Evolutionary conservation across 2,329 filamentous ascomycete genomes (phyloP), one percentile per base, ranked within the genome.

Genomic region (Talaromyces sp.): DNA sequence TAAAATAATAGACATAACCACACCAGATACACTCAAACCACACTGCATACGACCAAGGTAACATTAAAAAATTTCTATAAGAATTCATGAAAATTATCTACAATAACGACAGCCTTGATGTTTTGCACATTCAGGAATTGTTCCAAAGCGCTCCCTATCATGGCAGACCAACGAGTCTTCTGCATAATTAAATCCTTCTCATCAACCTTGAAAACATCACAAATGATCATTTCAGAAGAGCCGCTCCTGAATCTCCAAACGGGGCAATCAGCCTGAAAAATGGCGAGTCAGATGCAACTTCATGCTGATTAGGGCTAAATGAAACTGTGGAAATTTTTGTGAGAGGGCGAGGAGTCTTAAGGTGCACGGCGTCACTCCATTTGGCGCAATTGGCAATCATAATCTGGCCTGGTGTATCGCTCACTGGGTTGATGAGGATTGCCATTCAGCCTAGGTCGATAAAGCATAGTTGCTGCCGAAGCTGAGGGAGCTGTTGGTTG

Each of bases 161-260:
- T 77, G 14, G 79, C 80, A 63, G 77, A 81, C 72, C 77, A 82
- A 59, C 79, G 71, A 16, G 74, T 79, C 72, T 82, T 82, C 65
- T 75, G 71, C 63, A 82, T 66, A 0, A 81, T 67, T 43, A 80
- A 10, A 52, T 72, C 69, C 14, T 68, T 69, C 8, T 72, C 70
- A 41, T 76, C 71, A 0, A 77, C 64, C 0, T 64, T 62, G 43
- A 82, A 79, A 0, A 69, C 63, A 1, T 70, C 57, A 47, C 76
- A 72, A 54, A 82, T 76, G 60, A 74, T 63, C 14, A 76, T 74
- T 3, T 67, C 68, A 2, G 73, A 57, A 9, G 72, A 72, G 1
- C 69, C 71, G 9, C 56, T 61, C 16, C 60, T 70, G n/a, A 75
- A 0, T 68, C 69, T 27, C 71, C 73, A 27, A 76, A 72, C 0